phyloP scores from a whole-genome alignment of 768 basidiomycete genomes.

The Mycena galopus region DNA sequence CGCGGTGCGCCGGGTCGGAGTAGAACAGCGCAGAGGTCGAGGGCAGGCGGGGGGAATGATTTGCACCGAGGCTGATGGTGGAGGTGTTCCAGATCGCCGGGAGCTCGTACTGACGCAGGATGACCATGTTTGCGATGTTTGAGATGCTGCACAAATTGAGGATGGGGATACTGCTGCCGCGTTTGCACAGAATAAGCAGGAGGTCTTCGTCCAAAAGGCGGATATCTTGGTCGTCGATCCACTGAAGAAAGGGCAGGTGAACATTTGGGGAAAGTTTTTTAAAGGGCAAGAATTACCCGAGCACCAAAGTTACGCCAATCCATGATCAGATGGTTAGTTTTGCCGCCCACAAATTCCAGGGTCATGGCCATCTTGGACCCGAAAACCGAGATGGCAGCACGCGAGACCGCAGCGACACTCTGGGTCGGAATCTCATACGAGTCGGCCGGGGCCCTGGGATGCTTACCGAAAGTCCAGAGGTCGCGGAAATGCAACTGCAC shows the following conservation, averaged over 20 bases:
- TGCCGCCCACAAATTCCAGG: constrained; percentile 56
- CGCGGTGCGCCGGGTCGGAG: constrained; percentile 63
- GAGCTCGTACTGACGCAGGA: constrained; percentile 68
- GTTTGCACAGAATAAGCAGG: constrained; percentile 56
- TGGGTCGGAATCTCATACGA: constrained; percentile 59
- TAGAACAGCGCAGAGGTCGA: constrained; percentile 67
- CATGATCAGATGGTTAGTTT: constrained; percentile 60
- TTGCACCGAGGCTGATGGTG: constrained; percentile 61
- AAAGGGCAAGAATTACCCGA: constrained; percentile 47
- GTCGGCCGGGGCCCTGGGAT: constrained; percentile 57
- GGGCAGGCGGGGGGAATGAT: constrained; percentile 54
- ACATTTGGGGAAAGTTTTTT: constrained; percentile 1
- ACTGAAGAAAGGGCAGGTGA: constrained; percentile 46
- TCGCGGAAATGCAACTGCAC: constrained; percentile 67
- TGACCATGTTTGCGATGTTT: constrained; percentile 54
- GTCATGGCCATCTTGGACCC: constrained; percentile 60
- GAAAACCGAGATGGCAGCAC: constrained; percentile 53
- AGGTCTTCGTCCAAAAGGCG: constrained; percentile 59
- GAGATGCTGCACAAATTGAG: constrained; percentile 63
- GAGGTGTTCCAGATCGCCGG: constrained; percentile 65
- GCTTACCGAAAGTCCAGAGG: constrained; percentile 68
- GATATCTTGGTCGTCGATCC: constrained; percentile 64
- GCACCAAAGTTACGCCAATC: constrained; percentile 65
- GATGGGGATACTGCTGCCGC: constrained; percentile 50
- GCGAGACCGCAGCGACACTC: constrained; percentile 49